Conservation (phyloP, 257 asterid genomes). For the Avicennia marina region DNA sequence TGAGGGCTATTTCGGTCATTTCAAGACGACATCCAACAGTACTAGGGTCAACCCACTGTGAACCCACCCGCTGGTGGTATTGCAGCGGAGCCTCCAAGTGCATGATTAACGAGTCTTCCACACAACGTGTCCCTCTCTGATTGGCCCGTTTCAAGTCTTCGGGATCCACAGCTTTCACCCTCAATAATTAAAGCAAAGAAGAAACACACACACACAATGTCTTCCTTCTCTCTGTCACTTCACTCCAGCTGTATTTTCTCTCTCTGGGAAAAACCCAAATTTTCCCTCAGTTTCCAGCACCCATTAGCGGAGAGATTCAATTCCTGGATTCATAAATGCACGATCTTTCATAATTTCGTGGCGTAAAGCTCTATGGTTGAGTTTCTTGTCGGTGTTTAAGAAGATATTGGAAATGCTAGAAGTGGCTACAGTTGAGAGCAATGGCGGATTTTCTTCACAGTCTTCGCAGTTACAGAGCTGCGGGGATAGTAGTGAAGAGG, state of each 20-base stretch:
- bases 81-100: too few species aligned
- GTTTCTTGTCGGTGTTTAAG: background rate
- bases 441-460: conserved; percentile 47
- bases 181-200: too few species aligned
- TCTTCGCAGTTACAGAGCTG: conserved; percentile 62
- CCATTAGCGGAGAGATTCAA: conserved; percentile 4
- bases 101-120: too few species aligned
- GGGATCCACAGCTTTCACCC: too few species aligned
- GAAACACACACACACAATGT: conserved; percentile 23
- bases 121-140: too few species aligned
- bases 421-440: conserved; percentile 45
- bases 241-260: conserved; percentile 41
- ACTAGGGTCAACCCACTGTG: too few species aligned
- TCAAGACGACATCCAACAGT: too few species aligned
- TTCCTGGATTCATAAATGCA: conserved; percentile 31
- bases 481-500: conserved; percentile 90
- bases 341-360: conserved; percentile 24
- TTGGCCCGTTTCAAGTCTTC: too few species aligned
- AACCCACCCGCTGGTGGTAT: too few species aligned
- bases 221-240: conserved; percentile 21
- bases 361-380: background rate
- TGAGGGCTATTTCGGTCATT: too few species aligned
- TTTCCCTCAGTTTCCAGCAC: conserved; percentile 33
- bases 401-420: conserved; percentile 44
- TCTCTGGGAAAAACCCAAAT: conserved; percentile 26